These are phyloP conservation scores for Blastobotrys chiropterorum DNA, from an alignment of 805 yeast species.

Conservation along the genomic window DNA sequence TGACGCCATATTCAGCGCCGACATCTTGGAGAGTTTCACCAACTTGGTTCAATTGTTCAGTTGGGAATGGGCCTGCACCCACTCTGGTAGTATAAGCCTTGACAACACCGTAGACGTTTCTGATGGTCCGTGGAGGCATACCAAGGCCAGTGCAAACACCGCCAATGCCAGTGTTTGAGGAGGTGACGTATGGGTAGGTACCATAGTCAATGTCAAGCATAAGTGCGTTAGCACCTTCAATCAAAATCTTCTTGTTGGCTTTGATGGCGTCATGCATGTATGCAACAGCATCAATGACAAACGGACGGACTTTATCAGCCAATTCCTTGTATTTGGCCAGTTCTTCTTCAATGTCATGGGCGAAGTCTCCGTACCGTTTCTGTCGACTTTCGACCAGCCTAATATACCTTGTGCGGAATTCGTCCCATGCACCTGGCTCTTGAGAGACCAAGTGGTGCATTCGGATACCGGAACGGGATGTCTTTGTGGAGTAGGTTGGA, in stretches of 20 bases:
- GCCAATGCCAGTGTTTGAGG: constrained; percentile 93
- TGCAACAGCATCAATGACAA: constrained; percentile 87
- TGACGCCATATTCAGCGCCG: constrained; percentile 96
- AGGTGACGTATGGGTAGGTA: constrained; percentile 95
- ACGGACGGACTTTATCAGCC: constrained; percentile 73
- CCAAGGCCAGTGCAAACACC: constrained; percentile 98
- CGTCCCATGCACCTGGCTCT: constrained; percentile 89
- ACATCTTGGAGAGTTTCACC: constrained; percentile 86
- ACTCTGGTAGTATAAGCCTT: constrained; percentile 98
- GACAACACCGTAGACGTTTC: constrained; percentile 87
- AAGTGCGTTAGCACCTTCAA: constrained; percentile 97
- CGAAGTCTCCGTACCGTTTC: constrained; percentile 90
- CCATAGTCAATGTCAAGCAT: constrained; percentile 98
- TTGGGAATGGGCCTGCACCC: constrained; percentile 99
- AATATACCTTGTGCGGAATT: constrained; percentile 70
- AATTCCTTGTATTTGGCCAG: constrained; percentile 67
- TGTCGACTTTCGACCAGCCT: constrained; percentile 75
- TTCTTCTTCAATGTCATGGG: constrained; percentile 77
- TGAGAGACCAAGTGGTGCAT: constrained; percentile 91
- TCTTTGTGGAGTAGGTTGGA: constrained; percentile 95
- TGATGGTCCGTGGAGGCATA: constrained; percentile 80
- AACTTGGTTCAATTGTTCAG: constrained; percentile 82
- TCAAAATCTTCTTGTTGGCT: constrained; percentile 75
- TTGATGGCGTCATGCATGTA: constrained; percentile 68
- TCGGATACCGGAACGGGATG: constrained; percentile 92